phyloP scores from a whole-genome alignment of 306 rosid genomes.

The Cicer chorassanicum region DNA sequence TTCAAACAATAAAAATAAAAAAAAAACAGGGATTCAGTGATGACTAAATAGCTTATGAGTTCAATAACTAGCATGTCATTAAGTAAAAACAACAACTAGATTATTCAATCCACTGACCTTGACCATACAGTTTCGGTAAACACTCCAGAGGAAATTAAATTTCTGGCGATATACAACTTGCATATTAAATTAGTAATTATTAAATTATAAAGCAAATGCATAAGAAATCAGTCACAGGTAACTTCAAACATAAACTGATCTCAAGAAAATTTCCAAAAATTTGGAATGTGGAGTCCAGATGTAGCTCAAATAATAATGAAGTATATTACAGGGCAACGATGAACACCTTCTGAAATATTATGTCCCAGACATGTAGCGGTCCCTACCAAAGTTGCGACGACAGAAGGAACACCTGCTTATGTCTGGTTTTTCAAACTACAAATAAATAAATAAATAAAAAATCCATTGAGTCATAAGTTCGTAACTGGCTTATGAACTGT shows the following conservation, averaged over 20 bases:
- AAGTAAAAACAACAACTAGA: neutral
- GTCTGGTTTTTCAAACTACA: slow-evolving; percentile 11
- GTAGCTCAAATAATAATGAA: slow-evolving; percentile 62
- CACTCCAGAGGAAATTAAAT: neutral
- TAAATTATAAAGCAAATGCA: neutral
- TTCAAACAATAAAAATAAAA: neutral
- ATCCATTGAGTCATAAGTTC: neutral
- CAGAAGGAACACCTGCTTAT: slow-evolving; percentile 37
- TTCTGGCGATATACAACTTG: neutral
- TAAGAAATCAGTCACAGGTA: neutral
- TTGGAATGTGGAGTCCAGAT: slow-evolving; percentile 49
- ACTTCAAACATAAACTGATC: neutral
- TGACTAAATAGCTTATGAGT: neutral
- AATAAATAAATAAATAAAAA: neutral
- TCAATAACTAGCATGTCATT: neutral
- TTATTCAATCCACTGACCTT: neutral
- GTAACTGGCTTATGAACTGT: neutral
- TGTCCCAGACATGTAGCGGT: slow-evolving; percentile 48
- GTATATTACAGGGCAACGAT: slow-evolving; percentile 52
- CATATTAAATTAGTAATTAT: neutral
- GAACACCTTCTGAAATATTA: slow-evolving; percentile 50
- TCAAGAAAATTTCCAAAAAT: neutral
- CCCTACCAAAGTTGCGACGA: slow-evolving; percentile 7
- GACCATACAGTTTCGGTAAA: neutral
- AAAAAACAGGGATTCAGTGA: neutral